Percentiles rank a stretch among this genome's conserved stretches.
Evolutionary conservation across 331 rosid species (phyloP).

Genomic region (Malus hybrid): DNA sequence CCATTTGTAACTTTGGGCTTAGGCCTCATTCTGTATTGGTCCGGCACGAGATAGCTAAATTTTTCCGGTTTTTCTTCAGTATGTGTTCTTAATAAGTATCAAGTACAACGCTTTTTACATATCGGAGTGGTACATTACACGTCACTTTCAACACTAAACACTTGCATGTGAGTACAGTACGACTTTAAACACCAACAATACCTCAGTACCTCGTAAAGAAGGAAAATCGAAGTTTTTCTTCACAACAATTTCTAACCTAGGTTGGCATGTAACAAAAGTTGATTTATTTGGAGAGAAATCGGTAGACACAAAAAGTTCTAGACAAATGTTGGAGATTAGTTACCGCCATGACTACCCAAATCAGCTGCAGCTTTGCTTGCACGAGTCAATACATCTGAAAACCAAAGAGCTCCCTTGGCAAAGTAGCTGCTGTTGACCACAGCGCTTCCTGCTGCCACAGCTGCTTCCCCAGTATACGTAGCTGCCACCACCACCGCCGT

Average conservation of each 20-base stretch:
- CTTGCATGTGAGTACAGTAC: neutral
- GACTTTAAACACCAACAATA: neutral
- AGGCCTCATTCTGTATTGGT: too few species aligned
- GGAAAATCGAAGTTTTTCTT: too few species aligned
- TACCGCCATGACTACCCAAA: slow-evolving; percentile 32
- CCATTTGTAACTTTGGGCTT: too few species aligned
- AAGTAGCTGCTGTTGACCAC: slow-evolving; percentile 73
- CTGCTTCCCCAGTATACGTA: slow-evolving; percentile 65
- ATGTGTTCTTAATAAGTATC: too few species aligned
- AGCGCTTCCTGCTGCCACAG: slow-evolving; percentile 60
- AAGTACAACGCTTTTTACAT: too few species aligned
- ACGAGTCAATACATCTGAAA: slow-evolving; percentile 55
- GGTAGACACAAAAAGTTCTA: neutral
- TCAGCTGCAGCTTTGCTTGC: slow-evolving; percentile 70
- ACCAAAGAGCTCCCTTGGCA: slow-evolving; percentile 83
- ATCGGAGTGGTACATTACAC: too few species aligned
- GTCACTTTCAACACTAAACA: neutral
- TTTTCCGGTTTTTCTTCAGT: too few species aligned
- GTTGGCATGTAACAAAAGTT: neutral
- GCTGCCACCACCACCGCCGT: slow-evolving; percentile 73
- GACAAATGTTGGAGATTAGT: slow-evolving; percentile 5
- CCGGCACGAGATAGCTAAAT: too few species aligned
- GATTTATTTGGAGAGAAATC: neutral
- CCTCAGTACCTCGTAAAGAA: too few species aligned
- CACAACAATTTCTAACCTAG: neutral